Evolutionary conservation across 2,329 filamentous ascomycete species (phyloP).

Genomic region (Microsporum canis): DNA sequence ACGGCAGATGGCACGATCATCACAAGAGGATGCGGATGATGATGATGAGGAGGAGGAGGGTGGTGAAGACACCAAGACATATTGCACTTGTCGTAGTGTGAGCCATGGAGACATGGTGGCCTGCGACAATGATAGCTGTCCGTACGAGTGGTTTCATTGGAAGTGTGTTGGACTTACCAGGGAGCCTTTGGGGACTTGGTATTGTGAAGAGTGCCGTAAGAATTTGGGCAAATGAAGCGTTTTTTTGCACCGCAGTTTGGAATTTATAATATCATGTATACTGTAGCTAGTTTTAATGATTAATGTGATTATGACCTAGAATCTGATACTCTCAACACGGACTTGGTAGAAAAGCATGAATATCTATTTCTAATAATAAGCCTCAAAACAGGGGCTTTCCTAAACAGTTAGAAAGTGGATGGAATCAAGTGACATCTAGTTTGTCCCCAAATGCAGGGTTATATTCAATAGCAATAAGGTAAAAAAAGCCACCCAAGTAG

Average conservation of each 20-base stretch:
- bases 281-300: neutral
- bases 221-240: constrained; percentile 27
- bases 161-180: constrained; percentile 51
- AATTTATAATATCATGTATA: neutral
- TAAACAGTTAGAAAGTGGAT: too few relatives aligned
- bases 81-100: constrained; percentile 55
- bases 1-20: constrained; percentile 16
- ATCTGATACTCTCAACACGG: neutral
- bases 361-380: too few relatives aligned
- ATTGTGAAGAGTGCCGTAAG: constrained; percentile 42
- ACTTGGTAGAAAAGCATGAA: neutral
- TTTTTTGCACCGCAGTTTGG: neutral
- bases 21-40: constrained; percentile 35
- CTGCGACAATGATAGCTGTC: constrained; percentile 54
- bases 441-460: neutral
- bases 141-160: constrained; percentile 57
- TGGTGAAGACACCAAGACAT: constrained; percentile 50
- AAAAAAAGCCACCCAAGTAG: neutral
- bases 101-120: constrained; percentile 58
- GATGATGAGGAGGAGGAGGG: constrained; percentile 41
- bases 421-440: too few relatives aligned
- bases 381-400: too few relatives aligned
- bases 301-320: constrained; percentile 1
- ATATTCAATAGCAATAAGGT: neutral
- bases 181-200: constrained; percentile 49